These are phyloP conservation scores for Pleurotus tuber-regium DNA, from an alignment of 768 basidiomycete species.

Conservation along the genomic window DNA sequence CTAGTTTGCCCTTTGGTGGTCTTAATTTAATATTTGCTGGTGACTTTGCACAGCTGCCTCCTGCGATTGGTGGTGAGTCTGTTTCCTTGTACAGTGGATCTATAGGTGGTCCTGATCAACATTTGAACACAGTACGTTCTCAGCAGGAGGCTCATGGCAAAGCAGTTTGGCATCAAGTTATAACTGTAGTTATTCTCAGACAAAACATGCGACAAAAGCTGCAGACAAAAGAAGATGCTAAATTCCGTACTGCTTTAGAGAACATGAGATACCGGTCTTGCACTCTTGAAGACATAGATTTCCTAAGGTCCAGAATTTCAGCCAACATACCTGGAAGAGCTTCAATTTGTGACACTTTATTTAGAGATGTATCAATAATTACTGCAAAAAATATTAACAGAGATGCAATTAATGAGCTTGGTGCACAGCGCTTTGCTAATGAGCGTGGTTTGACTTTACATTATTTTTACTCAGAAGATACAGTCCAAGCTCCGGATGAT, in stretches of 20 bases:
- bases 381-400: slow-evolving; percentile 32
- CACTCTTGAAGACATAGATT: slow-evolving; percentile 32
- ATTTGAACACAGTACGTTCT: neutral
- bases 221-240: slow-evolving; percentile 14
- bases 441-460: slow-evolving; percentile 24
- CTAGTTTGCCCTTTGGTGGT: slow-evolving; percentile 28
- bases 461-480: slow-evolving; percentile 26
- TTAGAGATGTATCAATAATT: slow-evolving; percentile 35
- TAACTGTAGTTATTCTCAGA: slow-evolving; percentile 28
- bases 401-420: slow-evolving; percentile 34
- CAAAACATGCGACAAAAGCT: slow-evolving; percentile 29
- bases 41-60: slow-evolving; percentile 35
- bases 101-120: slow-evolving; percentile 8
- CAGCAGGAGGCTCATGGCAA: slow-evolving; percentile 24
- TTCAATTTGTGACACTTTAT: slow-evolving; percentile 16
- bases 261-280: slow-evolving; percentile 30
- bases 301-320: slow-evolving; percentile 26
- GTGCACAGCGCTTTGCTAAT: slow-evolving; percentile 27
- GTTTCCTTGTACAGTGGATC: slow-evolving; percentile 16
- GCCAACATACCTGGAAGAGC: neutral
- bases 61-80: slow-evolving; percentile 17
- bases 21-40: slow-evolving; percentile 35
- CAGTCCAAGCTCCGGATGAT: neutral
- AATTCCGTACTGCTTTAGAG: slow-evolving; percentile 17
- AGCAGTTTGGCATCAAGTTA: slow-evolving; percentile 24